Conservation (phyloP, 2,329 filamentous ascomycete species). For the Sclerotinia borealis region DNA sequence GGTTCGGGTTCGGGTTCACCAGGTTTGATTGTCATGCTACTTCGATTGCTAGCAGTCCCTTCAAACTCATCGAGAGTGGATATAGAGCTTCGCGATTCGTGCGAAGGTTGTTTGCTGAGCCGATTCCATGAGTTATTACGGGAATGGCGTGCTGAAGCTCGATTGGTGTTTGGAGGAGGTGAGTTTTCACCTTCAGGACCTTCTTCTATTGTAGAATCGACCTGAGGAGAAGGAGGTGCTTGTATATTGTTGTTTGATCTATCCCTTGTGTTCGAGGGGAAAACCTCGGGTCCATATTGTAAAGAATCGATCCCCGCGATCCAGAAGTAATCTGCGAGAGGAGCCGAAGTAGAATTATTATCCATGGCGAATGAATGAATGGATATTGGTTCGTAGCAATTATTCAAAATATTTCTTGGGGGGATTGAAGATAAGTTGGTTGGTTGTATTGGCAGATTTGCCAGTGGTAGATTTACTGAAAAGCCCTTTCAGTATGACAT, state of each 20-base stretch:
- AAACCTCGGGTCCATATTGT: conserved; percentile 52
- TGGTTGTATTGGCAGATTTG: conserved; percentile 4
- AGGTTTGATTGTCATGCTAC: conserved; percentile 57
- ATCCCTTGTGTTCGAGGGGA: conserved; percentile 30
- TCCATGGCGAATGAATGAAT: conserved; percentile 27
- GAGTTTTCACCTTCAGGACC: conserved; percentile 44
- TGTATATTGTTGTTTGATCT: conserved; percentile 19
- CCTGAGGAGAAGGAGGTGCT: conserved; percentile 31
- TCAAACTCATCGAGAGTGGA: conserved; percentile 53
- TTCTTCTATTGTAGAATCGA: conserved; percentile 56
- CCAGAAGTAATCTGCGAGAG: conserved; percentile 71
- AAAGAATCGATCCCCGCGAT: conserved; percentile 66
- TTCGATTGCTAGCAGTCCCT: conserved; percentile 49
- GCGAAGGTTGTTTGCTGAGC: conserved; percentile 48
- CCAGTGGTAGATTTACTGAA: conserved; percentile 4
- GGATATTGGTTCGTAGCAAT: not conserved
- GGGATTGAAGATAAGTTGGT: too few species aligned
- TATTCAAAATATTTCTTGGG: not conserved
- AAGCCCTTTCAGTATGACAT: conserved; percentile 12
- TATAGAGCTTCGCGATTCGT: conserved; percentile 47
- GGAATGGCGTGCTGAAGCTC: conserved; percentile 48
- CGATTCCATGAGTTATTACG: conserved; percentile 55
- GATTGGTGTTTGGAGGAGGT: conserved; percentile 17
- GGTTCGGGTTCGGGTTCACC: too few species aligned
- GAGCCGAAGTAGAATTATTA: conserved; percentile 52